Percentiles rank a stretch among this genome's conserved stretches.
phyloP scores from a whole-genome alignment of 2,329 filamentous ascomycete species.

The Emergomyces pasteurianus region DNA sequence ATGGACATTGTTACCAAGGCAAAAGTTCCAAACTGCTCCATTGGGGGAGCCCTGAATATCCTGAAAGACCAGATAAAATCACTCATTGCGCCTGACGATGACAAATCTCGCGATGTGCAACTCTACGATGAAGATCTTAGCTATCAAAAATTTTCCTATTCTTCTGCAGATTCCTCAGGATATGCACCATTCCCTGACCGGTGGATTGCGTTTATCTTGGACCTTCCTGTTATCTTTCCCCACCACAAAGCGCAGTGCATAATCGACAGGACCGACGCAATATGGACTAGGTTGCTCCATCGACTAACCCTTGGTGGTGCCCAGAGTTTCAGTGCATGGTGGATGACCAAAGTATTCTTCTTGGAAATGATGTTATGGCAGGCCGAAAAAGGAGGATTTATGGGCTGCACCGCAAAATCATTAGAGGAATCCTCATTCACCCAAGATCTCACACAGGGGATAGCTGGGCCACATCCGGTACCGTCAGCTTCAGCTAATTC shows the following conservation, averaged over 20 bases:
- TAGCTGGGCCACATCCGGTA: background rate
- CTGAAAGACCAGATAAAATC: slow-evolving; percentile 34
- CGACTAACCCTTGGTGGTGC: slow-evolving; percentile 34
- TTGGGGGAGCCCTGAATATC: slow-evolving; percentile 25
- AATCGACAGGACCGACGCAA: slow-evolving; percentile 31
- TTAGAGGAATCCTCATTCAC: slow-evolving; percentile 11
- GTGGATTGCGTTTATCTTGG: slow-evolving; percentile 35
- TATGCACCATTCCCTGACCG: slow-evolving; percentile 38
- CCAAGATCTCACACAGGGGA: background rate
- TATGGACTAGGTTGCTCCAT: slow-evolving; percentile 34
- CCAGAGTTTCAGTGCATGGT: slow-evolving; percentile 38
- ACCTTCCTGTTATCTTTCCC: slow-evolving; percentile 27
- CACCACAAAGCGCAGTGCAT: slow-evolving; percentile 34
- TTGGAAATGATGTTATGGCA: slow-evolving; percentile 91
- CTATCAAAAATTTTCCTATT: slow-evolving; percentile 25
- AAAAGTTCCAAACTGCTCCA: slow-evolving; percentile 29
- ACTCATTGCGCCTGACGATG: slow-evolving; percentile 30
- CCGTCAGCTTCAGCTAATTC: background rate
- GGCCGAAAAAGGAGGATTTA: slow-evolving; percentile 80
- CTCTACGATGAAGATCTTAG: slow-evolving; percentile 22
- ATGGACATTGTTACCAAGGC: slow-evolving; percentile 30
- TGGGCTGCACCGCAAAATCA: slow-evolving; percentile 41
- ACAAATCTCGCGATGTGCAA: slow-evolving; percentile 22
- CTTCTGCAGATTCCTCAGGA: slow-evolving; percentile 25
- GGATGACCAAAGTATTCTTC: slow-evolving; percentile 83